These are phyloP conservation scores for Nymphaea colorata DNA, from an alignment of 164 flowering plant genomes.

Conservation along the genomic window DNA sequence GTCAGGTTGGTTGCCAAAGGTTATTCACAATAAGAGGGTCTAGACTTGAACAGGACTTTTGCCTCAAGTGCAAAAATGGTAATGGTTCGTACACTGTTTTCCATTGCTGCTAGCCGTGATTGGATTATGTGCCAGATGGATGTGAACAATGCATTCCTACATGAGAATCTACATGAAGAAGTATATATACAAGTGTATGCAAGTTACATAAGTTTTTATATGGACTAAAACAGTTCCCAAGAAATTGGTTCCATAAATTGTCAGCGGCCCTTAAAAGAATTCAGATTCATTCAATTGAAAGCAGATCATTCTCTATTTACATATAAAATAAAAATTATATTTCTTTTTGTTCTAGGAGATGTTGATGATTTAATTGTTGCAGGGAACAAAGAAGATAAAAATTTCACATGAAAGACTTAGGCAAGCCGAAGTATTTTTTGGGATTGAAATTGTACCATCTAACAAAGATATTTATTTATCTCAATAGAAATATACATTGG, in stretches of 20 bases:
- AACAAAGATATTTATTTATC: background rate
- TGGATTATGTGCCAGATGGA: background rate
- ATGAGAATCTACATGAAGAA: constrained; percentile 2
- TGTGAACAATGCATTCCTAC: constrained; percentile 3
- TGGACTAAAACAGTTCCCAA: no score
- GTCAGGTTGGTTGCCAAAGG: constrained; percentile 2
- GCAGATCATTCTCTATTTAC: no score
- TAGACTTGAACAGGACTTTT: constrained; percentile 1
- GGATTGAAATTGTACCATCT: no score
- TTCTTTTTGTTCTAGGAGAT: no score
- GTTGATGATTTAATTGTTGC: no score
- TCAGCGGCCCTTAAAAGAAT: no score
- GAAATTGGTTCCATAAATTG: no score
- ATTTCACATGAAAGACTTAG: no score
- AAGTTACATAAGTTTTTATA: background rate
- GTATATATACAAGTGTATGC: background rate
- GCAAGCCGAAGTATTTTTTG: no score
- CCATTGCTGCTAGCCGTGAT: background rate
- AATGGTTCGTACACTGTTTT: background rate
- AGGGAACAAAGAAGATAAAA: no score
- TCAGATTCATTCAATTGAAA: no score
- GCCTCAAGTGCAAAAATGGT: background rate
- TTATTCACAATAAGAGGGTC: background rate
- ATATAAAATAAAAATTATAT: no score
- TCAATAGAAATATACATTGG: background rate